Base-by-base conservation (phyloP, 1,284 basidiomycete species). In the Apiotrichum siamense region DNA sequence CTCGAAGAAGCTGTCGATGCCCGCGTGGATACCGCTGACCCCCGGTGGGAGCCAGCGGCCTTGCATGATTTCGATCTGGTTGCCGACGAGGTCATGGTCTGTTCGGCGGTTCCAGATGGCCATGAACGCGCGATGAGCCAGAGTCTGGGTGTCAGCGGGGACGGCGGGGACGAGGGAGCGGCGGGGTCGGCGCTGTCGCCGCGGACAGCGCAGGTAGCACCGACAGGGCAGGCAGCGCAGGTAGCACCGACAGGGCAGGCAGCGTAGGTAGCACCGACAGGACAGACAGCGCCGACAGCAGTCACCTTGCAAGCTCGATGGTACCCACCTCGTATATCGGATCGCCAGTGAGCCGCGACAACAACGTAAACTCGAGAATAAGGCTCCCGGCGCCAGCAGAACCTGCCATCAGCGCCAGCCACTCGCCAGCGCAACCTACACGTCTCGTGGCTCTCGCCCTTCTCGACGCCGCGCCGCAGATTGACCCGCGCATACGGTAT, bases 1-100 rank as follows among this genome's bases (percentile, higher is more conserved):
- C 73, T 97, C 92, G 67, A 86, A 92, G 69, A 92, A 94, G 10
- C 88, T 91, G 69, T 96, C 91, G 45, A 93, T 84, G 1, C 92
- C 92, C 13, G 92, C 92, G 25, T 92, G 91, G 31, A 92, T 86
- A 5, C 86, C 82, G 29, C 83, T 85, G 6, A 86, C 70, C 58
- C 88, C 85, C 23, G 87, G 87, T 41, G 77, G 75, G 21, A 79
- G 60, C 69, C 70, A 73, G 27, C 69, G 65, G 18, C 68, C 69
- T 41, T 66, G 64, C 69, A 80, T 79, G 37, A 83, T 82, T 65
- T 88, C 87, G 61, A 97, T 85, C 3, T 85, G 87, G 64, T 96
- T 96, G 11, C 89, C 88, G 17, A 97, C 81, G 42, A 96, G 77
- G 44, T 85, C 84, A 51, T 91, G 83, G 41, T 83, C 79, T 45